These are phyloP conservation scores for Sarcomyxa edulis DNA, from an alignment of 768 basidiomycete genomes.

Conservation along the genomic window DNA sequence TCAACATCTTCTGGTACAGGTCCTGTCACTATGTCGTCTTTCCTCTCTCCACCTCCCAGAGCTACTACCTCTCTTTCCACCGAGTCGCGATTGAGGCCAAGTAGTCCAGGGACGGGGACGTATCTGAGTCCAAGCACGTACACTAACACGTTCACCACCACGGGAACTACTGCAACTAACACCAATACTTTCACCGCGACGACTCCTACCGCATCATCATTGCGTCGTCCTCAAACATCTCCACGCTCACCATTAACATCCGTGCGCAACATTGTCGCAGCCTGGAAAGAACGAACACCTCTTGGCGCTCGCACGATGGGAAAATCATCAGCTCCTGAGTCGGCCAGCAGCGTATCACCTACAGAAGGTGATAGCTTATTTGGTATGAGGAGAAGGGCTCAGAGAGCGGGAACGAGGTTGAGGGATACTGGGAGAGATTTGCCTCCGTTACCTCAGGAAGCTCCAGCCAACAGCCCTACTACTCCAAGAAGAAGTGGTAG, in stretches of 20 bases:
- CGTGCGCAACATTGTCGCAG: slow-evolving; percentile 71
- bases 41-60: slow-evolving; percentile 45
- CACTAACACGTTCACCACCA: slow-evolving; percentile 22
- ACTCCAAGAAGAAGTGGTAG: slow-evolving; percentile 26
- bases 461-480: too few species aligned
- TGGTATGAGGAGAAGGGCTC: slow-evolving; percentile 41
- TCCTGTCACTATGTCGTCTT: slow-evolving; percentile 25
- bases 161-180: slow-evolving; percentile 22
- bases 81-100: slow-evolving; percentile 3
- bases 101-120: slow-evolving; percentile 23
- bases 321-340: slow-evolving; percentile 32
- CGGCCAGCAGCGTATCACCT: slow-evolving; percentile 31
- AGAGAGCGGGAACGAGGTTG: slow-evolving; percentile 28
- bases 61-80: slow-evolving; percentile 24
- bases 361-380: slow-evolving; percentile 44
- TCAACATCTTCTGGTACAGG: slow-evolving; percentile 25
- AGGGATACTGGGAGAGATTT: slow-evolving; percentile 28
- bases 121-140: slow-evolving; percentile 32
- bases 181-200: slow-evolving; percentile 38
- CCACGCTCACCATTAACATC: slow-evolving; percentile 70
- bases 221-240: slow-evolving; percentile 60
- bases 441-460: too few species aligned
- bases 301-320: slow-evolving; percentile 29
- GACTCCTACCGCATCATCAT: slow-evolving; percentile 42
- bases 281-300: slow-evolving; percentile 79